Evolutionary conservation across 2,329 filamentous ascomycete species (phyloP), one percentile per base, ranked within the genome.

Genomic region (Fusarium transvaalense): DNA sequence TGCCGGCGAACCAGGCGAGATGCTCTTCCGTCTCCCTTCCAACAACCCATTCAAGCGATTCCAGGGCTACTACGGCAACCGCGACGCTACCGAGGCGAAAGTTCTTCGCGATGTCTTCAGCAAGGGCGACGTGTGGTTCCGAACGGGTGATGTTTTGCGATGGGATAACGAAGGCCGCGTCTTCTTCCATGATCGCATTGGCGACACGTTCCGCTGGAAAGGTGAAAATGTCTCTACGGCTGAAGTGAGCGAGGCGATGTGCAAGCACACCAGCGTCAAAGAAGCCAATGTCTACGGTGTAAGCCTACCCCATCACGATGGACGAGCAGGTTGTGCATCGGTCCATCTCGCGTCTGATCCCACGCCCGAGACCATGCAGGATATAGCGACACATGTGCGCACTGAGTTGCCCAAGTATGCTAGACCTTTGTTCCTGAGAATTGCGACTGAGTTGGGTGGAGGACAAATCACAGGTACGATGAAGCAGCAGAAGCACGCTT

Each of bases 221-320:
- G 90, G 89, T 51, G 92, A 95, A 78, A 95, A 95, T 72, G 91
- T 95, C 1, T 93, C 91, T 5, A 94, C 92, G 0, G 89, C 86
- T 50, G 93, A 97, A 78, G 94, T 97, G 19, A 87, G 90, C n/a
- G 88, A 94, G 75, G 88, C 88, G 0, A 79, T 97, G 0, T 90
- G 92, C 15, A 79, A 83, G 1, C 91, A 94, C 75, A 82, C 89
- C 0, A 82, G 83, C 1, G 84, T 97, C 15, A 82, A 85, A 32
- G 93, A 97, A 80, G 91, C 92, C 32, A 97, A 97, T 72, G 93
- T 97, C 29, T 97, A 97, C 74, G 93, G 93, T 37, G 92, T 97
- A 4, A 78, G 88, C 41, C 79, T 97, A 10, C 93, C 93, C 0
- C 85, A 92, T 68, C 92, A 97, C 75, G 93, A 97, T 74, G 93